These are phyloP conservation scores for Pilaira anomala DNA, from an alignment of 192 early-diverging fungal species.

Conservation along the genomic window DNA sequence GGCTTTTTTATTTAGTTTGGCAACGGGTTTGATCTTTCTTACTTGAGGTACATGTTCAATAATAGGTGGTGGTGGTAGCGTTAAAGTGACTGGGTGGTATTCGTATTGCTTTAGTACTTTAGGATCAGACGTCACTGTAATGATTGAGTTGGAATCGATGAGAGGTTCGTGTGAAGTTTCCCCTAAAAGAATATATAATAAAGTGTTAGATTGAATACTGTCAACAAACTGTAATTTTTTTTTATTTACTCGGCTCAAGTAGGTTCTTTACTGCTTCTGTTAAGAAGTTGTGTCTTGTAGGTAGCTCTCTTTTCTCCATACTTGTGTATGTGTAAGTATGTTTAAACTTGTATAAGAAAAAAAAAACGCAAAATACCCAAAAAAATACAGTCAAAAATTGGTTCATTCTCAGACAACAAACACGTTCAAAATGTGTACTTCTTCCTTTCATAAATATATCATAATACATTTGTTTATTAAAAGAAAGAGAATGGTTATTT, in stretches of 20 bases:
- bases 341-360: too few relatives aligned
- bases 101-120: background rate
- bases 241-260: constrained; percentile 14
- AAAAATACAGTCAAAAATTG: too few relatives aligned
- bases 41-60: background rate
- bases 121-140: background rate
- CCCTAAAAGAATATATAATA: background rate
- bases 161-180: background rate
- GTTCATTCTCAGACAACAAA: too few relatives aligned
- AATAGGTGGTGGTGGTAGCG: background rate
- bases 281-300: constrained; percentile 18
- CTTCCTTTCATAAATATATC: too few relatives aligned
- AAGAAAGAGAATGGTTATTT: too few relatives aligned
- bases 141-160: background rate
- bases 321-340: background rate
- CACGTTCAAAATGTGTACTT: too few relatives aligned
- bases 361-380: too few relatives aligned
- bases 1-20: background rate
- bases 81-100: background rate
- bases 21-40: background rate
- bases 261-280: constrained; percentile 17
- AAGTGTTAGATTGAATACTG: background rate
- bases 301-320: constrained; percentile 16
- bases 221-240: background rate
- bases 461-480: too few relatives aligned